Conservation (phyloP, 129 eudicot species). For the Artemisia argyi region DNA sequence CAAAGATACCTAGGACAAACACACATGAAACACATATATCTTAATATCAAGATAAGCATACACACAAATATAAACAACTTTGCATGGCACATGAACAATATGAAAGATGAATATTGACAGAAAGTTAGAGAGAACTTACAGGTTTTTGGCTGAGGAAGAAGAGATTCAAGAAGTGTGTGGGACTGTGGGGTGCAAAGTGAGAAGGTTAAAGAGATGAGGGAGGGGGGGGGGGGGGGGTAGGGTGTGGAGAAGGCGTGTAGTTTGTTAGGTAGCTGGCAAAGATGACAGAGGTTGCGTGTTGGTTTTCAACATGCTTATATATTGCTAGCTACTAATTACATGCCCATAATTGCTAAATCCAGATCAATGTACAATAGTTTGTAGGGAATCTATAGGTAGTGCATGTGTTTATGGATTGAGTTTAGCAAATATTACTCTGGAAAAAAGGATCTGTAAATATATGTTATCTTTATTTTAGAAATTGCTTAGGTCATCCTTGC, state of each 20-base stretch:
- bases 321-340: slow-evolving; percentile 11
- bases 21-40: too few relatives aligned
- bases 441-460: slow-evolving; percentile 18
- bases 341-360: neutral
- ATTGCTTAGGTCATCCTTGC: slow-evolving; percentile 33
- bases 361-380: neutral
- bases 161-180: slow-evolving; percentile 29
- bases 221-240: neutral
- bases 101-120: neutral
- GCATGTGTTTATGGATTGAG: neutral
- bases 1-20: too few relatives aligned
- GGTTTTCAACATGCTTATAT: slow-evolving; percentile 30
- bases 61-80: slow-evolving; percentile 1
- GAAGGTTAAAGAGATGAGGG: slow-evolving; percentile 16
- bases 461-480: slow-evolving; percentile 24
- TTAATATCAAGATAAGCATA: neutral
- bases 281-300: slow-evolving; percentile 49
- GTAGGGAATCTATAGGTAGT: neutral
- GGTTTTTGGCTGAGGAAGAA: slow-evolving; percentile 25
- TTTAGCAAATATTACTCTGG: slow-evolving; percentile 9
- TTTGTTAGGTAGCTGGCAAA: slow-evolving; percentile 36
- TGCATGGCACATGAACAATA: neutral
- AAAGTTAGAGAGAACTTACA: slow-evolving; percentile 19
- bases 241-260: slow-evolving; percentile 39
- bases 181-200: neutral